A percentile compares a stretch with the other conserved stretches of the same genome.
Evolutionary conservation across 495 filamentous ascomycete genomes (phyloP).

Genomic region (Stereocaulon alpinum): DNA sequence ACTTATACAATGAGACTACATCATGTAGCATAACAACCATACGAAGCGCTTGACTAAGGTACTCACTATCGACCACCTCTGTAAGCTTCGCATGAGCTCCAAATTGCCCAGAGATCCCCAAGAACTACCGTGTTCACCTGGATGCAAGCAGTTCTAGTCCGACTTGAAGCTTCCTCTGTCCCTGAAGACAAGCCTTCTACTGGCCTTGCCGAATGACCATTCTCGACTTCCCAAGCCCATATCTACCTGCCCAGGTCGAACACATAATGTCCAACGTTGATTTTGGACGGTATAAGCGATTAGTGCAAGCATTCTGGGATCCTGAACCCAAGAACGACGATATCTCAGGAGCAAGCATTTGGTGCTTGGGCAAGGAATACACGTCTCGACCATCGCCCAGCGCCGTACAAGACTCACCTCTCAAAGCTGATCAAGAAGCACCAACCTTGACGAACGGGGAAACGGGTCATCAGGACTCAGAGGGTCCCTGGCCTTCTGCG

Average conservation of each 20-base stretch:
- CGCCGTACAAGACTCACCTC: neutral
- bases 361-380: constrained; percentile 81
- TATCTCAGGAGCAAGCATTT: constrained; percentile 56
- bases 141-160: too few relatives aligned
- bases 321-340: constrained; percentile 81
- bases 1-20: neutral
- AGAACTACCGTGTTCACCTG: neutral
- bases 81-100: too few relatives aligned
- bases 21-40: neutral
- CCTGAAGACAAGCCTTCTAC: neutral
- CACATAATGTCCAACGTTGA: constrained; percentile 49
- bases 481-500: neutral
- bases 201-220: too few relatives aligned
- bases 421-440: neutral
- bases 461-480: neutral
- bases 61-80: too few relatives aligned
- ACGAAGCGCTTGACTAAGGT: too few relatives aligned
- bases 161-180: too few relatives aligned
- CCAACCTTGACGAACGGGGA: neutral
- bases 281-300: constrained; percentile 60
- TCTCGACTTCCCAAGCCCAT: too few relatives aligned
- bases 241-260: neutral
- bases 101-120: neutral
- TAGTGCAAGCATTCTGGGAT: constrained; percentile 93
- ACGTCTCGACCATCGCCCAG: constrained; percentile 26